A percentile compares a stretch with the other conserved stretches of the same genome.
These are phyloP conservation scores for Senna siamea DNA, from an alignment of 306 rosid genomes.

Conservation along the genomic window DNA sequence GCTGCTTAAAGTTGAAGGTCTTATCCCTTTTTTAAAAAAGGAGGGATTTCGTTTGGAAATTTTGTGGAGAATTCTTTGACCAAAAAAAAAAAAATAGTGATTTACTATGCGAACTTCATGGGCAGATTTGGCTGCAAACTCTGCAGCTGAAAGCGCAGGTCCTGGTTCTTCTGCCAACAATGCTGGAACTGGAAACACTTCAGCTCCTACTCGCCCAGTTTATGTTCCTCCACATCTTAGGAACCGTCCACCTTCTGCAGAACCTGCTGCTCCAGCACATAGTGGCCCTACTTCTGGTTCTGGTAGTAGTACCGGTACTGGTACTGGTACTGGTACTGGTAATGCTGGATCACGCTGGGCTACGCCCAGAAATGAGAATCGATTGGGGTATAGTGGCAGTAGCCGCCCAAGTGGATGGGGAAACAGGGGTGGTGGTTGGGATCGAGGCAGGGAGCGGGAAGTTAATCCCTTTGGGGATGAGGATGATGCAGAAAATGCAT, in stretches of 20 bases:
- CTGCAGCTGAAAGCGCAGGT: slow-evolving; percentile 70
- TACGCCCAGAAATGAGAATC: slow-evolving; percentile 54
- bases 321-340: slow-evolving; percentile 35
- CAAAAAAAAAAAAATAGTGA: background rate
- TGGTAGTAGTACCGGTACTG: background rate
- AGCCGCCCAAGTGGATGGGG: slow-evolving; percentile 63
- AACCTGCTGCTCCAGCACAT: slow-evolving; percentile 49
- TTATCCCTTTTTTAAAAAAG: background rate
- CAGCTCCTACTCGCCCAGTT: slow-evolving; percentile 50
- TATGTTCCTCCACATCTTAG: slow-evolving; percentile 93
- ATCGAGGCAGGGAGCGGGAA: slow-evolving; percentile 72
- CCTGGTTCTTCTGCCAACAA: slow-evolving; percentile 51
- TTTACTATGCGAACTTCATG: slow-evolving; percentile 81
- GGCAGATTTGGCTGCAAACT: slow-evolving; percentile 93
- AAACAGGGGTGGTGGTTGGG: slow-evolving; percentile 66
- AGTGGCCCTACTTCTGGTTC: slow-evolving; percentile 39
- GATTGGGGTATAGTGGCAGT: slow-evolving; percentile 36
- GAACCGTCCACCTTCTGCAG: slow-evolving; percentile 55
- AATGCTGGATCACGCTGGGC: slow-evolving; percentile 54
- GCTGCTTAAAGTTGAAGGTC: background rate
- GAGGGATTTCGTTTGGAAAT: slow-evolving; percentile 6
- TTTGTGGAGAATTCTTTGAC: slow-evolving; percentile 10
- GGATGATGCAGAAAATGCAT: slow-evolving; percentile 52
- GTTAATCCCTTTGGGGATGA: slow-evolving; percentile 73
- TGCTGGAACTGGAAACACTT: slow-evolving; percentile 34